Base-by-base conservation (phyloP, 306 rosid genomes). In the Senna siamea region DNA sequence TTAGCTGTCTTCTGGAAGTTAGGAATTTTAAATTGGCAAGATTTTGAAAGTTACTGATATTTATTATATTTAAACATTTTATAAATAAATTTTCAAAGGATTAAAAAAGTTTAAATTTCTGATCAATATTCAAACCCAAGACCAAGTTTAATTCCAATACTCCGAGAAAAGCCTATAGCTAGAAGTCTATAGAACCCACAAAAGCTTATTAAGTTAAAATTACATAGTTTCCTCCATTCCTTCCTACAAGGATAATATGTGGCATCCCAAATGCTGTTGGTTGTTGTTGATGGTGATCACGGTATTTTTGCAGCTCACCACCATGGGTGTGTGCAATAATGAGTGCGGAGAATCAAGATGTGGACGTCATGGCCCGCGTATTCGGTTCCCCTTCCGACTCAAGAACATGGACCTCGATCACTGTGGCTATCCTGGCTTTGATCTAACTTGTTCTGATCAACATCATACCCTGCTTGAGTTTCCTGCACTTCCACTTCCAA, bases 381-480 rank as follows among this genome's bases (percentile, higher is more conserved):
- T 79, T 20, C 68, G 63, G 37, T 80, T 87, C 58, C 91, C 89
- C 5, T 87, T 84, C 71, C 71, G 79, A 22, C 65, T 65, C 0
- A 75, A 82, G 22, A 4, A 44, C 48, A 9, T 6, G 0, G 75
- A 80, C n/a, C 74, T 19, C 6, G 10, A 12, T 2, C 64, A 43
- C 4, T 76, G 83, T 63, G 82, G 87, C 53, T 66, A 52, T 28
- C 37, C 48, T 5, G 78, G 74, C n/a, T 77, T 77, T 59, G 56
- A 69, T 37, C 47, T 69, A 32, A 61, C 72, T 70, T 78, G 77
- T 43, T 8, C 65, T 2, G 15, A 51, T 15, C 4, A 19, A 12
- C 4, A 53, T 2, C 18, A 40, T 4, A 70, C 76, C 0, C 18
- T 61, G 12, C 23, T 78, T 30, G 43, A 70, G 66, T 12, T 70